Base-by-base conservation (phyloP, 306 rosid genomes). In the Glycine tomentella region DNA sequence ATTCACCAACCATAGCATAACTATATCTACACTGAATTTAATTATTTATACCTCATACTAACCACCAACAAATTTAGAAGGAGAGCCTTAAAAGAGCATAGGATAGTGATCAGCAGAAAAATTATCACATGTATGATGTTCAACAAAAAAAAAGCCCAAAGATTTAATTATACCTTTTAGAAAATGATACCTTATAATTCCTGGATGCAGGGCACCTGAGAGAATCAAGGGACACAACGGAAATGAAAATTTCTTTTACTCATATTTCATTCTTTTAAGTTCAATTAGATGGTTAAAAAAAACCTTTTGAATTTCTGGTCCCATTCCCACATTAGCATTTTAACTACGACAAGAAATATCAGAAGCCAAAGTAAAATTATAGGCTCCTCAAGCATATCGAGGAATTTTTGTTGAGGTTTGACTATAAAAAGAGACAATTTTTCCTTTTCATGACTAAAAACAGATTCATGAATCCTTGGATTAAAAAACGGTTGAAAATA, bases 121-220 rank as follows among this genome's bases (percentile, higher is more conserved):
- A 69, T 89, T 93, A 92, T 95, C 98, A 73, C 99, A 95, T 57
- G 14, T 15, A 58, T 20, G 67, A 53, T n/a, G 9, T 73, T 66
- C 14, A 57, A 46, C 65, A 70, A 56, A 52, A 46, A 15, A 68
- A 42, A n/a, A n/a, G 0, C 13, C 64, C 12, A 7, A 65, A 8
- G 56, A 49, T 20, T 33, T 3, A 15, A 12, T 33, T 52, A 64
- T 40, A 52, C 44, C 57, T 79, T 81, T 71, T 9, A 74, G 68
- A 17, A 69, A 56, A 49, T 34, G 74, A 34, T 86, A 95, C 99
- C 99, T 95, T 95, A 78, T 95, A 93, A 80, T 93, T 93, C 80
- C 98, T 88, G 91, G 98, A 95, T 56, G 99, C 98, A 71, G 99
- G 99, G 69, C 97, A 95, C 99, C 99, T 95, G 90, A 79, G 52